Base-by-base conservation (phyloP, 2,329 filamentous ascomycete species). In the Colletotrichum tamarilloi region DNA sequence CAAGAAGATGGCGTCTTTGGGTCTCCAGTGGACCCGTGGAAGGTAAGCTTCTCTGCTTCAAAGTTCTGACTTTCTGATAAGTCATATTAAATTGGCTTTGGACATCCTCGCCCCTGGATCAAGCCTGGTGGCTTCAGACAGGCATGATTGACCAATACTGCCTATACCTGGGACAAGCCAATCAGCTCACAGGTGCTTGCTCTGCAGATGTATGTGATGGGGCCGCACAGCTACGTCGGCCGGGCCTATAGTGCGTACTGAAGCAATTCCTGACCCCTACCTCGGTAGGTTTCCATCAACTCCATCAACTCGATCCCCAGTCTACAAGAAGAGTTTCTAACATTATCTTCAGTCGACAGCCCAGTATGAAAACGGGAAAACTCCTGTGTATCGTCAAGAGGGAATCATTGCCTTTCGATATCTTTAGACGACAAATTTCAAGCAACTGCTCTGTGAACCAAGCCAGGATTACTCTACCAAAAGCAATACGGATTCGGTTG, bases 401-500 rank as follows among this genome's bases (percentile, higher is more conserved):
- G 64, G 57, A 12, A 57, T 30, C 38, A 62, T 62, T 38, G 38
- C 28, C 57, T 46, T 55, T 68, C 30, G 28, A 62, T 12, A 2
- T 62, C 46, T 30, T 35, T 2, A 4, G 19, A n/a, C 14, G 19
- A 26, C 64, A 24, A 32, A 38, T 68, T 68, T 58, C 52, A 64
- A 35, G 30, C 58, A 11, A 16, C 8, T 28, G 6, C 9, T 53
- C 62, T 53, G 55, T 35, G 24, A 28, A 69, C 53, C 49, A 38
- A 14, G 4, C 58, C n/a, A 24, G 16, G 35, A 19, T 42, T 14
- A n/a, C 42, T 28, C 16, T 16, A 19, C 52, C 28, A 14, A 60
- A 58, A 53, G 2, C n/a, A 32, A 30, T 28, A 16, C 24, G 38
- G 24, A 58, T 28, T 69, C 59, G 66, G 58, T 59, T 69, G 38